Evolutionary conservation across 495 filamentous ascomycete genomes (phyloP).

Genomic region (Apiosordaria backusii): DNA sequence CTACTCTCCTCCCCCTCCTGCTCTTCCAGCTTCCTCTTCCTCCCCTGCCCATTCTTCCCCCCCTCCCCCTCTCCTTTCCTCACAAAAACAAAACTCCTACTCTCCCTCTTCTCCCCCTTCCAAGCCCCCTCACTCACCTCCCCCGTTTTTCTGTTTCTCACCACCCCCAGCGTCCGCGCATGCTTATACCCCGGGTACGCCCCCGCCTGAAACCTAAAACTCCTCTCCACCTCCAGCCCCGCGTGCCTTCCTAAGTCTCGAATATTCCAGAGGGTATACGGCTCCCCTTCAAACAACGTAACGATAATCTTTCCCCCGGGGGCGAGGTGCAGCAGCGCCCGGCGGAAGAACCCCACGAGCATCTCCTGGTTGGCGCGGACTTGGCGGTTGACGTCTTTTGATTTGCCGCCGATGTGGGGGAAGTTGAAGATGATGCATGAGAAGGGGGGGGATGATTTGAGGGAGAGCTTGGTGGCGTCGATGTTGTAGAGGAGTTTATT

Average conservation of each 20-base stretch:
- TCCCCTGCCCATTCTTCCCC: constrained; percentile 22
- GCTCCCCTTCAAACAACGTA: constrained; percentile 86
- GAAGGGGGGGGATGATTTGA: not conserved
- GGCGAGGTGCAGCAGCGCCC: constrained; percentile 41
- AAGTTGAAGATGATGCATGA: constrained; percentile 83
- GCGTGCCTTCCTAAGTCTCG: constrained; percentile 76
- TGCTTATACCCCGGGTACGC: constrained; percentile 85
- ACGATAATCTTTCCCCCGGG: constrained; percentile 70
- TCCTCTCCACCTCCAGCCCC: constrained; percentile 69
- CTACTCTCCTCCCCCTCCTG: constrained; percentile 10
- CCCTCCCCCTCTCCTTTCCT: constrained; percentile 44
- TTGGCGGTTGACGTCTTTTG: constrained; percentile 90
- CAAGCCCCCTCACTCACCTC: constrained; percentile 49
- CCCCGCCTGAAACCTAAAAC: constrained; percentile 69
- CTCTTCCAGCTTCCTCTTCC: constrained; percentile 37
- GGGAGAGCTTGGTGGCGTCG: constrained; percentile 52
- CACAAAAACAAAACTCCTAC: constrained; percentile 77
- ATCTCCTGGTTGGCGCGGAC: constrained; percentile 90
- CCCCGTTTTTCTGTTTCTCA: constrained; percentile 55
- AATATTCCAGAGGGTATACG: constrained; percentile 94
- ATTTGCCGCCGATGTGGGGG: constrained; percentile 88
- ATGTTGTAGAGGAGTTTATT: constrained; percentile 49
- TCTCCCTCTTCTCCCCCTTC: constrained; percentile 73
- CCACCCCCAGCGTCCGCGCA: constrained; percentile 78
- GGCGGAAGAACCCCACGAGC: constrained; percentile 75